Percentiles rank a stretch among this genome's conserved stretches.
Evolutionary conservation across 2,329 filamentous ascomycete genomes (phyloP).

Genomic region (Fusarium sororula): DNA sequence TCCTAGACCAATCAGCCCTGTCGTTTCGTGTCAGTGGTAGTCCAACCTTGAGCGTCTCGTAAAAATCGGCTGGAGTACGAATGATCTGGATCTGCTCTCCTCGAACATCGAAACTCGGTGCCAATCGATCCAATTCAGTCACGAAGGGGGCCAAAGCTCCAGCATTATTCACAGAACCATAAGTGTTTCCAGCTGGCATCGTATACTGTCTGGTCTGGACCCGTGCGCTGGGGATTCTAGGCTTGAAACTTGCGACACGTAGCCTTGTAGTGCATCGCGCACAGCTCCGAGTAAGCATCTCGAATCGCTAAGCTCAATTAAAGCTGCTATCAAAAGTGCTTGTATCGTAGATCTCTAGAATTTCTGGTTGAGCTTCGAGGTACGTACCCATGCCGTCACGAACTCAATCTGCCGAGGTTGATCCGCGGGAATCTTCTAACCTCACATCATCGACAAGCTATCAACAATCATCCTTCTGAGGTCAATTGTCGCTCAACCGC

Average conservation of each 20-base stretch:
- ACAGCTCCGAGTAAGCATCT: slow-evolving; percentile 51
- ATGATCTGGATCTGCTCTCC: slow-evolving; percentile 84
- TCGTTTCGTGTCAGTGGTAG: background rate
- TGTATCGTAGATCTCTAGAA: slow-evolving; percentile 22
- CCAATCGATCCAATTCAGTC: slow-evolving; percentile 83
- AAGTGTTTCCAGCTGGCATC: slow-evolving; percentile 43
- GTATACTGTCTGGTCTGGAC: slow-evolving; percentile 54
- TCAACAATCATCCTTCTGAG: slow-evolving; percentile 24
- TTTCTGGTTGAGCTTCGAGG: slow-evolving; percentile 28
- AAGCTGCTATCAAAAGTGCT: slow-evolving; percentile 10
- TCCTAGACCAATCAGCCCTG: slow-evolving; percentile 56
- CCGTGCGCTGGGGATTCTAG: slow-evolving; percentile 43
- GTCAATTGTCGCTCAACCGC: slow-evolving; percentile 47
- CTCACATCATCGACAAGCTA: slow-evolving; percentile 29
- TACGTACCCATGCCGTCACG: slow-evolving; percentile 37
- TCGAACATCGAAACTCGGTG: slow-evolving; percentile 87
- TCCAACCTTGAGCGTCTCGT: slow-evolving; percentile 83
- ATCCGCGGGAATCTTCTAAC: slow-evolving; percentile 43
- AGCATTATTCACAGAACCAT: slow-evolving; percentile 30
- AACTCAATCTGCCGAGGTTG: slow-evolving; percentile 41
- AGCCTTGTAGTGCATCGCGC: slow-evolving; percentile 44
- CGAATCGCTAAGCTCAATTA: slow-evolving; percentile 1
- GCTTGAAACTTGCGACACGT: slow-evolving; percentile 35
- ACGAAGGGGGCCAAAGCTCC: slow-evolving; percentile 64
- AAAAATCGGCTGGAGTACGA: slow-evolving; percentile 86